These are phyloP conservation scores for Dothidotthia symphoricarpi DNA, from an alignment of 2,329 filamentous ascomycete species.

Conservation along the genomic window DNA sequence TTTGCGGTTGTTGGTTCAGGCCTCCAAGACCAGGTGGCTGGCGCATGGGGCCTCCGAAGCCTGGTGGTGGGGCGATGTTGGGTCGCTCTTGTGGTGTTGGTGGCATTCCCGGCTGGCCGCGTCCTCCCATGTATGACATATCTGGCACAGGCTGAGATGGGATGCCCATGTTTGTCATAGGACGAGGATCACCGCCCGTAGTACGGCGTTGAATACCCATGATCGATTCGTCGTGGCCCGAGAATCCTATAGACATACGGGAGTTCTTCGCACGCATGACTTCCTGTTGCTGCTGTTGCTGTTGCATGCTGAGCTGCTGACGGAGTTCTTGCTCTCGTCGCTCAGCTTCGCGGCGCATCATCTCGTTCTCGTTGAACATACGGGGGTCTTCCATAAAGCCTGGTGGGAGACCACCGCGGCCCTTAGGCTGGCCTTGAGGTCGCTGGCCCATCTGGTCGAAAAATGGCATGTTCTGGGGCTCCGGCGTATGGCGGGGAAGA, in stretches of 20 bases:
- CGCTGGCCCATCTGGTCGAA: slow-evolving; percentile 34
- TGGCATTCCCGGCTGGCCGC: slow-evolving; percentile 38
- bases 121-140: slow-evolving; percentile 34
- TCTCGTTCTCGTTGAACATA: slow-evolving; percentile 34
- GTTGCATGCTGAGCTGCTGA: slow-evolving; percentile 23
- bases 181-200: slow-evolving; percentile 38
- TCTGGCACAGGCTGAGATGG: slow-evolving; percentile 42
- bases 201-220: slow-evolving; percentile 40
- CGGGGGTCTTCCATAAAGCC: slow-evolving; percentile 41
- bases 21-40: slow-evolving; percentile 39
- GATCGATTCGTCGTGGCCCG: slow-evolving; percentile 34
- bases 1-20: slow-evolving; percentile 27
- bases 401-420: slow-evolving; percentile 37
- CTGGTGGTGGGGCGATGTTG: slow-evolving; percentile 39
- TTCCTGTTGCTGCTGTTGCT: slow-evolving; percentile 36
- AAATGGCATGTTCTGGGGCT: slow-evolving; percentile 34
- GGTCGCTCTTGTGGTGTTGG: slow-evolving; percentile 38
- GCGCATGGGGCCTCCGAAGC: slow-evolving; percentile 38
- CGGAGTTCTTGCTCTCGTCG: slow-evolving; percentile 34
- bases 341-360: slow-evolving; percentile 34
- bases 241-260: slow-evolving; percentile 35
- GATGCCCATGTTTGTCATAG: slow-evolving; percentile 44
- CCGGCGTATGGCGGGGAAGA: slow-evolving; percentile 36
- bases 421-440: slow-evolving; percentile 41
- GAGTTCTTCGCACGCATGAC: slow-evolving; percentile 34